A percentile compares a stretch with the other conserved stretches of the same genome.
Evolutionary conservation across 805 yeast genomes (phyloP).

Genomic region (Pichia scutulata): DNA sequence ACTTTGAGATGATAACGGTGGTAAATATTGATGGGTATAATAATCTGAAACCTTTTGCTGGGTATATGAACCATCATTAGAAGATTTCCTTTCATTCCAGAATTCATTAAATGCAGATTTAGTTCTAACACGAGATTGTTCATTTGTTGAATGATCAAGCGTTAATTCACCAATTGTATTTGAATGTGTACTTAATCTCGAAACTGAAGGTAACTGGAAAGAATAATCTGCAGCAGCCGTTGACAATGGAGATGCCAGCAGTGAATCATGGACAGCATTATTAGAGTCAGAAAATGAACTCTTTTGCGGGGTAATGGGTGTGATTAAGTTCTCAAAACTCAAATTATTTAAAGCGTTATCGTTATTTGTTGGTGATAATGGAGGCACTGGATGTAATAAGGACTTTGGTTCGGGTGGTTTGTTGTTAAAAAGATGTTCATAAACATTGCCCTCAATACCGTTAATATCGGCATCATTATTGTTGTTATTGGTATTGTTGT

Average conservation of each 20-base stretch:
- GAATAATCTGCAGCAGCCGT: background rate
- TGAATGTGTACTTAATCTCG: background rate
- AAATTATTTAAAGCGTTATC: background rate
- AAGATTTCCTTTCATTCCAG: background rate
- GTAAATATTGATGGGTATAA: background rate
- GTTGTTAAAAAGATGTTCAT: background rate
- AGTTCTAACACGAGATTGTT: background rate
- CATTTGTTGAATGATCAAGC: background rate
- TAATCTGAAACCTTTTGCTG: background rate
- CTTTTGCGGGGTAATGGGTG: background rate
- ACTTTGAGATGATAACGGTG: constrained; percentile 3
- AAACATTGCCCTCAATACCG: background rate
- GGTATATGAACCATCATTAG: background rate
- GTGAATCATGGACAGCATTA: background rate
- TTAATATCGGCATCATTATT: background rate
- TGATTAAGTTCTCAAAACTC: background rate
- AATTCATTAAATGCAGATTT: constrained; percentile 1
- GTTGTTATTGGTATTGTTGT: background rate
- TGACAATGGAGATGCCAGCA: background rate
- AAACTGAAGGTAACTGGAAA: background rate
- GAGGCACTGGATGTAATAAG: background rate
- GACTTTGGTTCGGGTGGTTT: background rate
- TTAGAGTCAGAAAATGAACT: background rate
- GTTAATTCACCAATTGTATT: background rate
- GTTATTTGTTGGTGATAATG: background rate